A percentile compares a stretch with the other conserved stretches of the same genome.
Conservation (phyloP, 805 yeast species). For the Grigorovia transvaalensis region DNA sequence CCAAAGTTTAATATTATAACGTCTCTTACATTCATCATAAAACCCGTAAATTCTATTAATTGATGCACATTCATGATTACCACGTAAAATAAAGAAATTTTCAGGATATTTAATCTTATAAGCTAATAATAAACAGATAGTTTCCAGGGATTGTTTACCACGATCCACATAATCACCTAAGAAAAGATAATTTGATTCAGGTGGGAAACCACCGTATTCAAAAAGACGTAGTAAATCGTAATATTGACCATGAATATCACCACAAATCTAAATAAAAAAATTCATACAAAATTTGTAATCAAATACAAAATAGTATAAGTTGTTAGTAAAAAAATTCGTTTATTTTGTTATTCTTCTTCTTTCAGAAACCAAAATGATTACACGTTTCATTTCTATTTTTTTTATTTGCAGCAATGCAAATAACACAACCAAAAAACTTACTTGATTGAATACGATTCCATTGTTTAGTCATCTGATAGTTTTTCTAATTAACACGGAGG, state of each 20-base stretch:
- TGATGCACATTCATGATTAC: constrained; percentile 97
- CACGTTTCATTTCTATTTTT: neutral
- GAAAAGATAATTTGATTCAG: constrained; percentile 92
- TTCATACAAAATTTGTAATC: constrained; percentile 1
- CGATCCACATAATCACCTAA: constrained; percentile 97
- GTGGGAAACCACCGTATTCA: constrained; percentile 98
- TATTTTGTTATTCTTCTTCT: too few species aligned
- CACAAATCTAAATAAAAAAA: constrained; percentile 55
- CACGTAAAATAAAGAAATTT: constrained; percentile 91
- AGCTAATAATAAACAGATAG: constrained; percentile 86
- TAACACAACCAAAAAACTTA: neutral
- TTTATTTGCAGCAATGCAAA: neutral
- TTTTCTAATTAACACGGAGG: neutral
- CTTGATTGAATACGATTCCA: neutral
- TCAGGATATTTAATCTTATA: constrained; percentile 98
- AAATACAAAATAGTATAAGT: neutral
- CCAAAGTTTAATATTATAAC: constrained; percentile 97
- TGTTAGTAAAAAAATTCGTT: constrained; percentile 9
- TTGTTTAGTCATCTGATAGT: neutral
- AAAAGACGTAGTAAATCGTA: constrained; percentile 89
- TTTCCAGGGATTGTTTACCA: constrained; percentile 95
- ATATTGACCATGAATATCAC: constrained; percentile 98
- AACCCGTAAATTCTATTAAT: constrained; percentile 96
- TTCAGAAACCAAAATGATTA: too few species aligned
- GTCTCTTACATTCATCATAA: constrained; percentile 96